These are phyloP conservation scores for Thuidium tamariscinum DNA, from an alignment of 225 moss, liverwort and hornwort species.

Conservation along the genomic window DNA sequence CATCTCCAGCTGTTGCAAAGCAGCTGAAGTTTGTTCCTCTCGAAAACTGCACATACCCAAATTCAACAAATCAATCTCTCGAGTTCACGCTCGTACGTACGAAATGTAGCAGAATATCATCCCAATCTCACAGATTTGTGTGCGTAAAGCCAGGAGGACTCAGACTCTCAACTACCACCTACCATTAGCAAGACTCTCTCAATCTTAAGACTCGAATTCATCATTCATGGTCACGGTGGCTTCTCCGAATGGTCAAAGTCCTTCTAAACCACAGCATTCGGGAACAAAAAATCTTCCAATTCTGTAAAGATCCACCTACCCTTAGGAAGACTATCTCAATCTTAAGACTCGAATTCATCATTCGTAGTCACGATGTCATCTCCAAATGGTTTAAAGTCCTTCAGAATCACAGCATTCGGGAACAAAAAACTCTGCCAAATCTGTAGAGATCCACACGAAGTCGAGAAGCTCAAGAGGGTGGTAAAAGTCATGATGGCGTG, in stretches of 20 bases:
- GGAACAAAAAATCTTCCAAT: neutral
- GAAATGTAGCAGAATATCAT: neutral
- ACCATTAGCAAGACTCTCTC: neutral
- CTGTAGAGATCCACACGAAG: neutral
- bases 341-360: neutral
- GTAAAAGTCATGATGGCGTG: neutral
- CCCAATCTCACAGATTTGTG: neutral
- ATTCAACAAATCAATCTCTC: neutral
- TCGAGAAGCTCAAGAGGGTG: neutral
- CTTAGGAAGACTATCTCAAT: neutral
- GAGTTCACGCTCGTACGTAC: neutral
- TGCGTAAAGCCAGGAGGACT: neutral
- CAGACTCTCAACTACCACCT: neutral
- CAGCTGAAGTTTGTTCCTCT: constrained; percentile 85
- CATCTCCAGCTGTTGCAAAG: constrained; percentile 83
- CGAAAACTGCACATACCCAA: constrained; percentile 40
- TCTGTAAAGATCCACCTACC: neutral
- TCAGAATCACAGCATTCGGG: neutral
- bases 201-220: neutral
- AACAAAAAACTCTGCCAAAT: neutral
- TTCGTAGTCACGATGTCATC: neutral
- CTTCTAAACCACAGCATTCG: neutral
- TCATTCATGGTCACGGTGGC: neutral
- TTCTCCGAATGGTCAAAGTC: neutral
- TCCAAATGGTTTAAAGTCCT: neutral